Base-by-base conservation (phyloP, 768 basidiomycete genomes). In the Tricholoma sp. region DNA sequence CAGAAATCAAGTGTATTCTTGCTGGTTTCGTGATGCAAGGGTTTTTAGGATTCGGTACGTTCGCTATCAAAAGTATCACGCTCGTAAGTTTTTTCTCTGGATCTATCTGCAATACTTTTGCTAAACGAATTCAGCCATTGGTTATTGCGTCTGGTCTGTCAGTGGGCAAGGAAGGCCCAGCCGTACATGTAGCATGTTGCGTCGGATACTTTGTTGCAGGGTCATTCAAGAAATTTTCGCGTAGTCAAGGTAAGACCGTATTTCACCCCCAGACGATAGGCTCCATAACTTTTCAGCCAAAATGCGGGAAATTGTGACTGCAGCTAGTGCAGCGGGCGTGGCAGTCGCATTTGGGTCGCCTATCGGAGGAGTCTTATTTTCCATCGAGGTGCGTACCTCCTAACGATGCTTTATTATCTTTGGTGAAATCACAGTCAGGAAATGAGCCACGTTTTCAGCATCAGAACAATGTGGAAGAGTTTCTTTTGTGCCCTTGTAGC, bases 331-430 rank as follows among this genome's bases (percentile, higher is more conserved):
- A 7, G 96, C 97, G 3, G 97, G 97, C 6, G 97, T 99, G 0
- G 97, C 96, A 1, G 97, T 98, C 22, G 97, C 97, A 19, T 99
- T 99, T 68, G 97, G 96, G 59, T 91, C 95, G 2, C 97, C 97
- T 0, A 98, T 99, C 39, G 97, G 95, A 14, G 97, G 97, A 10
- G 97, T 99, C 0, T 69, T 99, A 18, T 99, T 99, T 67, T 96
- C 96, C 14, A 94, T 99, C 61, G 97, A 99, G 81, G 93, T 91
- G 61, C 43, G 66, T 64, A 5, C 21, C 37, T 5, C 32, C 45
- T 10, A 50, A 3, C 29, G 19, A 27, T 50, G 18, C 5, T 4
- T 3, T 47, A 8, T 19, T 11, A 12, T 31, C 14, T 29, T 57
- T 24, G 43, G 34, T 21, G 43, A 55, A 35, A 47, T 50, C 19